phyloP scores from a whole-genome alignment of 108 stramenopile genomes.

The Parmales sp. region DNA sequence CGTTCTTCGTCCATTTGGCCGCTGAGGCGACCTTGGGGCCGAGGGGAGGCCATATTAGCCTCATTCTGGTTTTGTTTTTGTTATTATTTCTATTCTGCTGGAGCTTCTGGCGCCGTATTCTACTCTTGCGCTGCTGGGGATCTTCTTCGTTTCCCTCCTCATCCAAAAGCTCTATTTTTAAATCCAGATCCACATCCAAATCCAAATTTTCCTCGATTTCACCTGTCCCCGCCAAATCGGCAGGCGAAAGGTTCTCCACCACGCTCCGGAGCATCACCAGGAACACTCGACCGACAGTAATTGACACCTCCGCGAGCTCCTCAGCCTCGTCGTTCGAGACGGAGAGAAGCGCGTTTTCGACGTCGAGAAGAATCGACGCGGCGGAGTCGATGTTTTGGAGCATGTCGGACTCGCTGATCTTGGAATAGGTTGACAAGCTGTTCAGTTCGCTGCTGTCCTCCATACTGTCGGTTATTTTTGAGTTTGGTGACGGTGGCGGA shows the following conservation, averaged over 20 bases:
- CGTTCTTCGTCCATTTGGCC: conserved; percentile 36
- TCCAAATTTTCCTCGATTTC: too few species aligned
- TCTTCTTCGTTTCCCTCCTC: not conserved
- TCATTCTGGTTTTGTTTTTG: too few species aligned
- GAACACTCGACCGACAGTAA: conserved; percentile 56
- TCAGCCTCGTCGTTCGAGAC: conserved; percentile 56
- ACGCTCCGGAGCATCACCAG: conserved; percentile 46
- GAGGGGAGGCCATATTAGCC: conserved; percentile 67
- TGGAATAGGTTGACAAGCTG: too few species aligned
- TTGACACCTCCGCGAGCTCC: conserved; percentile 68
- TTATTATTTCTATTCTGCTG: too few species aligned
- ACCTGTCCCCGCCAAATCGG: conserved; percentile 11
- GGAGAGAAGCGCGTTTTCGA: conserved; percentile 48
- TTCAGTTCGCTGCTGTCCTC: too few species aligned
- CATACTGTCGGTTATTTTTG: too few species aligned
- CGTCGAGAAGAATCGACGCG: conserved; percentile 46
- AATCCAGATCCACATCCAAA: too few species aligned
- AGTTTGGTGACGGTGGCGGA: too few species aligned
- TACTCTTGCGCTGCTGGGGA: too few species aligned
- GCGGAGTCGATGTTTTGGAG: conserved; percentile 39
- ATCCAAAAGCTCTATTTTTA: not conserved
- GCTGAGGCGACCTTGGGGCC: conserved; percentile 45
- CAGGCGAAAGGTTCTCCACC: conserved; percentile 41
- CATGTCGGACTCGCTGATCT: conserved; percentile 32
- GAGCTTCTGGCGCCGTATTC: conserved; percentile 27